A percentile compares a stretch with the other conserved stretches of the same genome.
Conservation (phyloP, 306 rosid genomes). For the Cucumis melo region DNA sequence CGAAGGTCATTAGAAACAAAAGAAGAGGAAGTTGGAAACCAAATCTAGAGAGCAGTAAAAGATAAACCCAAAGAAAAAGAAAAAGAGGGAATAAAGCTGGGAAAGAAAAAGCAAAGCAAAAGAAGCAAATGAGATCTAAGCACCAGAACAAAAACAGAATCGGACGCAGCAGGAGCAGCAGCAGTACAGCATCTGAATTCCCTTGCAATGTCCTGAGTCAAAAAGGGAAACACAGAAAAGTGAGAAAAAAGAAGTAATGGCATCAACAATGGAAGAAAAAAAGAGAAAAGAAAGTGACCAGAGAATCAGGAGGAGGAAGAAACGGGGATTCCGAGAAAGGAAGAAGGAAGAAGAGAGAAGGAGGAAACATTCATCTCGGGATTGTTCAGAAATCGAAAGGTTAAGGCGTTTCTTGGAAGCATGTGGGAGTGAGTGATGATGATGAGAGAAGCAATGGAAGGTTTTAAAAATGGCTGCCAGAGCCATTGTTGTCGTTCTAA, state of each 20-base stretch:
- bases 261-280: not conserved
- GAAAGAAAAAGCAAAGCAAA: not conserved
- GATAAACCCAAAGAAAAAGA: not conserved
- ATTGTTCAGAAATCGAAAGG: not conserved
- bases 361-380: not conserved
- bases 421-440: not conserved
- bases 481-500: not conserved
- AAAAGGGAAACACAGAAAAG: not conserved
- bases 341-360: not conserved
- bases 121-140: not conserved
- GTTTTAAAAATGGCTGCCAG: not conserved
- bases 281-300: not conserved
- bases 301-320: not conserved
- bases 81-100: not conserved
- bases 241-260: not conserved
- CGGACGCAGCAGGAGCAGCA: not conserved
- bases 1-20: not conserved
- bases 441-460: conserved; percentile 1
- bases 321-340: not conserved
- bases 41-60: not conserved
- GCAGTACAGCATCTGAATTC: not conserved
- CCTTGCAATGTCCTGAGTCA: not conserved
- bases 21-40: not conserved
- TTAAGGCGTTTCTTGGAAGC: not conserved
- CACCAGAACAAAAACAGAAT: not conserved